Evolutionary conservation across 2,329 filamentous ascomycete genomes (phyloP).

Genomic region (Alternaria panax): DNA sequence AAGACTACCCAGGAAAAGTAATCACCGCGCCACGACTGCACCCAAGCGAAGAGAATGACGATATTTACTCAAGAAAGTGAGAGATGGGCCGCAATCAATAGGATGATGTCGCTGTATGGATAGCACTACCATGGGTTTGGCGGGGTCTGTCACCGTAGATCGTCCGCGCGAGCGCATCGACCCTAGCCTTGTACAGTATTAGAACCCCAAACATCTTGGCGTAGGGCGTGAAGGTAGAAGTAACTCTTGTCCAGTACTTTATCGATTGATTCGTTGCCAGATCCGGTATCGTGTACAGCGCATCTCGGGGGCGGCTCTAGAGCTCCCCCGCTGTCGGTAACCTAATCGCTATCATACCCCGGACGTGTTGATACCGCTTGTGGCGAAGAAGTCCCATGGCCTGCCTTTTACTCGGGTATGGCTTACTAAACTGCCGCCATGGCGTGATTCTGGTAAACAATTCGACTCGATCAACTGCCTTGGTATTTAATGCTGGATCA

Average conservation of each 20-base stretch:
- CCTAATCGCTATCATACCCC: constrained; percentile 19
- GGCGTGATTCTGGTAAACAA: not conserved
- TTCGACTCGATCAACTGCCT: not conserved
- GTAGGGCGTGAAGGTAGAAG: constrained; percentile 11
- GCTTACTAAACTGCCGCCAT: not conserved
- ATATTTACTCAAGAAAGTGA: constrained; percentile 7
- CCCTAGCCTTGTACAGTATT: constrained; percentile 43
- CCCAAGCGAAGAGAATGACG: constrained; percentile 3
- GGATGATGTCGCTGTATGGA: constrained; percentile 21
- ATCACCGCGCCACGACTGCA: constrained; percentile 12
- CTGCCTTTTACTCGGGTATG: not conserved
- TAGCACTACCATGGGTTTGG: constrained; percentile 25
- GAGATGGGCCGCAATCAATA: constrained; percentile 9
- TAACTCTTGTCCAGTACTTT: constrained; percentile 14
- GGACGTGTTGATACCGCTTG: constrained; percentile 4
- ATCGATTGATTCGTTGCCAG: constrained; percentile 11
- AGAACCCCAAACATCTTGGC: constrained; percentile 38
- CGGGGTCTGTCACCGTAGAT: constrained; percentile 32
- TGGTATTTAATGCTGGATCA: not conserved
- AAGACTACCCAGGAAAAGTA: constrained; percentile 19
- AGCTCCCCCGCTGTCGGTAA: constrained; percentile 22
- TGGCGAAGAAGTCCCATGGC: constrained; percentile 11
- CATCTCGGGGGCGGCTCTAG: constrained; percentile 22
- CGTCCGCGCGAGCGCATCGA: constrained; percentile 31
- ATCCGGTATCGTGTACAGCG: constrained; percentile 14